Conservation (phyloP, 768 basidiomycete species). For the Amanita inopinata region DNA sequence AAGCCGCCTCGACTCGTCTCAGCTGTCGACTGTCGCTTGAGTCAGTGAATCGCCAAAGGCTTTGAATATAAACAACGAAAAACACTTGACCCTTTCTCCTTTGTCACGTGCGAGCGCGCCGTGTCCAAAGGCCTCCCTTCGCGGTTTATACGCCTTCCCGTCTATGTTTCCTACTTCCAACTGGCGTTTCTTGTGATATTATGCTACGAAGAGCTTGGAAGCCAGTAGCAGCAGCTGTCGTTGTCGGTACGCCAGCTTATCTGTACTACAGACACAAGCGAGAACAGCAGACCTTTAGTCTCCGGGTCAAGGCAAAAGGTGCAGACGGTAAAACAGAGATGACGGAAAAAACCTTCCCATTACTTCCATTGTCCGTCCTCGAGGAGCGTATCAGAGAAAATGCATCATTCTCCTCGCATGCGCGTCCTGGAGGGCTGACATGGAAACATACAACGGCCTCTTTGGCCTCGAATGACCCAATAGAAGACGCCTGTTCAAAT, state of each 20-base stretch:
- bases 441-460: conserved; percentile 77
- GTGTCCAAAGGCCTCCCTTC: too few relatives aligned
- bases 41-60: too few relatives aligned
- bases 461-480: conserved; percentile 79
- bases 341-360: conserved; percentile 39
- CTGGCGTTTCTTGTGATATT: conserved; percentile 9
- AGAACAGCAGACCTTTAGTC: conserved; percentile 45
- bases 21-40: too few relatives aligned
- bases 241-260: conserved; percentile 51
- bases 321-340: conserved; percentile 53
- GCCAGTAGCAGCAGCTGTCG: conserved; percentile 47
- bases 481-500: conserved; percentile 81
- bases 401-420: conserved; percentile 33
- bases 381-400: conserved; percentile 50
- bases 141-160: too few relatives aligned
- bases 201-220: conserved; percentile 68
- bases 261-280: conserved; percentile 39
- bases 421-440: conserved; percentile 42
- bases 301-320: conserved; percentile 43
- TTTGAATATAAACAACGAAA: too few relatives aligned
- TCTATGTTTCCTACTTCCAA: too few relatives aligned
- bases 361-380: conserved; percentile 45
- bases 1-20: too few relatives aligned
- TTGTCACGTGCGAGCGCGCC: too few relatives aligned
- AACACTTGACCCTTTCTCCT: too few relatives aligned